Conservation (phyloP, 495 filamentous ascomycete genomes). For the Penicillium mononematosum region DNA sequence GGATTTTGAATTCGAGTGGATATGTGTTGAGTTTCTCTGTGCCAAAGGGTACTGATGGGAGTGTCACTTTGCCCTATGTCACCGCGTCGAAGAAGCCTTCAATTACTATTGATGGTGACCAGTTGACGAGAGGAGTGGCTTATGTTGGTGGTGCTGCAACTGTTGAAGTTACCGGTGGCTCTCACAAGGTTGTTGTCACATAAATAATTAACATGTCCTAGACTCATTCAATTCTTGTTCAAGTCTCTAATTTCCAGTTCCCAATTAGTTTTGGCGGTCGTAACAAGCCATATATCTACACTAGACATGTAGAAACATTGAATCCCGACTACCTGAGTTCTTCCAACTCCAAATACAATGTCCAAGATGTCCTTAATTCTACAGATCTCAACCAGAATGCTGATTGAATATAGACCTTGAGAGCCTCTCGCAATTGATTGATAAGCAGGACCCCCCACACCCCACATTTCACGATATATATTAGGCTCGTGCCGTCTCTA, state of each 20-base stretch:
- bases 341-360: not conserved
- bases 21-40: slow-evolving; percentile 40
- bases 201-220: not conserved
- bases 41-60: slow-evolving; percentile 48
- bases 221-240: not conserved
- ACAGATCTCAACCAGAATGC: not conserved
- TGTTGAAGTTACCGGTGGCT: slow-evolving; percentile 28
- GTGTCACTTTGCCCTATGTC: slow-evolving; percentile 36
- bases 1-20: slow-evolving; percentile 31
- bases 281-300: not conserved
- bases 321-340: not conserved
- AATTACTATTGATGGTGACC: slow-evolving; percentile 32
- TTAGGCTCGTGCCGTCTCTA: not conserved
- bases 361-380: not conserved
- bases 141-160: slow-evolving; percentile 26
- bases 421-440: slow-evolving; percentile 13
- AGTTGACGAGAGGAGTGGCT: slow-evolving; percentile 19
- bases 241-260: not conserved
- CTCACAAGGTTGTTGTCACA: slow-evolving; percentile 29
- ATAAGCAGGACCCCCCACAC: slow-evolving; percentile 27
- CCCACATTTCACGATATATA: slow-evolving; percentile 10
- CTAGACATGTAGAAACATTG: not conserved
- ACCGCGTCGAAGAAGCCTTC: slow-evolving; percentile 23
- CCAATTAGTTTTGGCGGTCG: not conserved
- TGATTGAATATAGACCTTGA: not conserved